phyloP scores from a whole-genome alignment of 805 yeast genomes.

The Zygosaccharomyces siamensis region DNA sequence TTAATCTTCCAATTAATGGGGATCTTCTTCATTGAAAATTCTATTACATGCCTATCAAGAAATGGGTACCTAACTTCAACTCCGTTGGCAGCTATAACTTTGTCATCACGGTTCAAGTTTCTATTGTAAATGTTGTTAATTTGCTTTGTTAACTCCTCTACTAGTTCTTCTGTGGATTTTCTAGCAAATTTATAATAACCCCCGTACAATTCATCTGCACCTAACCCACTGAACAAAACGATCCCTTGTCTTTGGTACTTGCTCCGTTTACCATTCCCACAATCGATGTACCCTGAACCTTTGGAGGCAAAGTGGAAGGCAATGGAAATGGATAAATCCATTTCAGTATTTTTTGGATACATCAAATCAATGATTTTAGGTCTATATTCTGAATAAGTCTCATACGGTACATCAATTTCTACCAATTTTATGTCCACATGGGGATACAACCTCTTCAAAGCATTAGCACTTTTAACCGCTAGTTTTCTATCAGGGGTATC shows the following conservation, averaged over 20 bases:
- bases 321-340: slow-evolving; percentile 93
- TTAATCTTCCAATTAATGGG: slow-evolving; percentile 46
- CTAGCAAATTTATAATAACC: slow-evolving; percentile 83
- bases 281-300: slow-evolving; percentile 40
- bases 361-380: slow-evolving; percentile 58
- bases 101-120: slow-evolving; percentile 87
- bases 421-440: slow-evolving; percentile 44
- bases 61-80: slow-evolving; percentile 88
- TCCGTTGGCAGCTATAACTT: slow-evolving; percentile 81
- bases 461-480: slow-evolving; percentile 58
- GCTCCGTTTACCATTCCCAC: slow-evolving; percentile 12
- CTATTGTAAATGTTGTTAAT: slow-evolving; percentile 69
- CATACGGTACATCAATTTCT: slow-evolving; percentile 70
- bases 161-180: slow-evolving; percentile 42
- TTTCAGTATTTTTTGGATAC: slow-evolving; percentile 81
- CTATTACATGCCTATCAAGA: slow-evolving; percentile 58
- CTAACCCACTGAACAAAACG: slow-evolving; percentile 85
- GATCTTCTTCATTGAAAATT: slow-evolving; percentile 42
- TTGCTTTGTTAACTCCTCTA: slow-evolving; percentile 61
- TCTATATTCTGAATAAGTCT: slow-evolving; percentile 51
- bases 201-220: slow-evolving; percentile 96
- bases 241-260: slow-evolving; percentile 50
- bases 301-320: slow-evolving; percentile 90
- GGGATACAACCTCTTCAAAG: slow-evolving; percentile 44
- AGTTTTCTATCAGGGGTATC: slow-evolving; percentile 85